These are phyloP conservation scores for Polytrichum formosum DNA, from an alignment of 225 moss, liverwort and hornwort genomes.

Conservation along the genomic window DNA sequence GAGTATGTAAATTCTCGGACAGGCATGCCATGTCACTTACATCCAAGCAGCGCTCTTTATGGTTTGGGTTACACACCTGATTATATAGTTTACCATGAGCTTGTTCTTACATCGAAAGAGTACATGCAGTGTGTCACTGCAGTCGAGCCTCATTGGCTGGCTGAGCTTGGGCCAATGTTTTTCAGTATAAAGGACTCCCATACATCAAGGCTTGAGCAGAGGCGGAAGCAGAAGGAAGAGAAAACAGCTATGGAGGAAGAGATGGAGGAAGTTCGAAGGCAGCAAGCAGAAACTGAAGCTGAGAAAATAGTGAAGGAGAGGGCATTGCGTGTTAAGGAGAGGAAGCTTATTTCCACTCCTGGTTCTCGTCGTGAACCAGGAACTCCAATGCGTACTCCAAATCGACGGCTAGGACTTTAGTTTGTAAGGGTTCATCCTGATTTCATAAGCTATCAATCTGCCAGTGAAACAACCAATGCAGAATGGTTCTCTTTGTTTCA, in stretches of 20 bases:
- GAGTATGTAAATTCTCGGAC: slow-evolving; percentile 89
- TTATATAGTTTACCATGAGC: slow-evolving; percentile 94
- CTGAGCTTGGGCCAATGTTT: slow-evolving; percentile 99
- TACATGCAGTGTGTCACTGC: slow-evolving; percentile 99
- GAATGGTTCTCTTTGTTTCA: not conserved
- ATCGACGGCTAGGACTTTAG: slow-evolving; percentile 69
- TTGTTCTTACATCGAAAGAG: slow-evolving; percentile 89
- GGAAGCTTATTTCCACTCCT: slow-evolving; percentile 65
- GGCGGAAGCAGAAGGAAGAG: slow-evolving; percentile 86
- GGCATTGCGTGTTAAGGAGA: slow-evolving; percentile 66
- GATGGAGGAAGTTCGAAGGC: slow-evolving; percentile 87
- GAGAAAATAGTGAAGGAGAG: slow-evolving; percentile 59
- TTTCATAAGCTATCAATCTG: not conserved
- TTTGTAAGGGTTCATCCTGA: not conserved
- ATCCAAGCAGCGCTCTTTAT: slow-evolving; percentile 94
- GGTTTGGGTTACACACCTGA: slow-evolving; percentile 97
- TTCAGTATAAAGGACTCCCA: slow-evolving; percentile 96
- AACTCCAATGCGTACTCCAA: slow-evolving; percentile 31
- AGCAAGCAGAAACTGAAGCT: slow-evolving; percentile 62
- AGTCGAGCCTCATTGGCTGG: slow-evolving; percentile 98
- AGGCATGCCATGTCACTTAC: slow-evolving; percentile 98
- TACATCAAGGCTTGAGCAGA: slow-evolving; percentile 85
- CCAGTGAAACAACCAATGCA: not conserved
- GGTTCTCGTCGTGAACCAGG: slow-evolving; percentile 60
- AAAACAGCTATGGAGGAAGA: slow-evolving; percentile 97